These are phyloP conservation scores for Botrytis byssoidea DNA, from an alignment of 2,329 filamentous ascomycete genomes.

Conservation along the genomic window DNA sequence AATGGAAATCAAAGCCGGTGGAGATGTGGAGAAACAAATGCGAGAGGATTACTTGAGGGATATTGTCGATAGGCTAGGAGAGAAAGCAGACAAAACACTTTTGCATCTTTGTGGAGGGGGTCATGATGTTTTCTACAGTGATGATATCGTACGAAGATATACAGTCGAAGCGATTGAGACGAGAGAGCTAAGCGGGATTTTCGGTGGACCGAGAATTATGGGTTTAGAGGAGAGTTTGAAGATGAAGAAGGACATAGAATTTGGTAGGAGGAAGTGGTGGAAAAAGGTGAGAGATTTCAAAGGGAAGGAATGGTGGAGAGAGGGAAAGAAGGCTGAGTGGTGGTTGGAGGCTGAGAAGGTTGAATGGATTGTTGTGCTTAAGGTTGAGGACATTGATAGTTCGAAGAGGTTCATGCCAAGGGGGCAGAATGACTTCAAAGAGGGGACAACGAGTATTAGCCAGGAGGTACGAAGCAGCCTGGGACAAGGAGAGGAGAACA, in stretches of 20 bases:
- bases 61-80: not conserved
- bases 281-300: not conserved
- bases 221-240: not conserved
- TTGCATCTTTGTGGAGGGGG: not conserved
- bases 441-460: not conserved
- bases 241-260: not conserved
- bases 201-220: not conserved
- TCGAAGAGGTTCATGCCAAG: not conserved
- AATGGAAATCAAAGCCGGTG: not conserved
- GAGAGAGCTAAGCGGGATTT: not conserved
- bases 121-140: not conserved
- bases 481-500: not conserved
- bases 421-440: rapidly evolving
- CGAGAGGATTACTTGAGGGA: not conserved
- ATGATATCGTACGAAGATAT: not conserved
- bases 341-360: not conserved
- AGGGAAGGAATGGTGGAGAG: not conserved
- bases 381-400: not conserved
- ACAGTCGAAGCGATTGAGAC: not conserved
- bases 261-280: not conserved
- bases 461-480: not conserved
- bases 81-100: not conserved
- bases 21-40: not conserved
- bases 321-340: not conserved
- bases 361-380: not conserved